Evolutionary conservation across 176 grass and related monocot genomes (phyloP), one percentile per base, ranked within the genome.

Genomic region (Eleusine coracana): DNA sequence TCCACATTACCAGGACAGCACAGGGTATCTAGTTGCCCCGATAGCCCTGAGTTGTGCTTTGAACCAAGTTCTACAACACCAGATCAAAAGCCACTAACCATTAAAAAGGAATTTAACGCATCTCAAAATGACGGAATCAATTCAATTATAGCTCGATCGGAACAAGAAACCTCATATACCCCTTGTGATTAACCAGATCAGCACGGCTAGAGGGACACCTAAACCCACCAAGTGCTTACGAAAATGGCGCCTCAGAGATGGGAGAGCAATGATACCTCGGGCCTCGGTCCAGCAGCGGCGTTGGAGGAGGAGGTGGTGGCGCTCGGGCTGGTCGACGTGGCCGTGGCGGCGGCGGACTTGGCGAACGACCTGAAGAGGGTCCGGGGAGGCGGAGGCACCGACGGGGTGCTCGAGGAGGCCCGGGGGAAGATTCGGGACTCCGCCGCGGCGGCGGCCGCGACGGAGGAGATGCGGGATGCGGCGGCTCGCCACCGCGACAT

Each of bases 401-500:
- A 25, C n/a, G 70, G 67, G 11, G 67, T 83, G 40, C 51, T 89
- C 48, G 76, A 56, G 66, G 71, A 58, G 15, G 68, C 74, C 56
- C 83, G 89, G 67, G 56, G 74, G 68, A 94, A 64, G 60, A 85
- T 16, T 49, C 66, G 82, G 28, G 90, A 84, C 18, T 85, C 87
- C 71, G 80, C 49, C 29, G 71, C 73, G 0, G 80, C 72, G 42
- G 74, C 51, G 31, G 86, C 74, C 0, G 75, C 73, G 34, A 70
- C 41, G 50, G 86, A 64, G 13, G 86, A 80, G 75, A 88, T 74
- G 52, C 79, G 81, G 48, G 72, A 84, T 4, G 84, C 81, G 72
- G 82, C 87, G 29, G 78, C 74, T 83, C 90, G 86, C 90, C 85
- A 90, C 73, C 59, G 70, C 63, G 87, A 86, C 76, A 90, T 73